Base-by-base conservation (phyloP, 148 eudicot species). In the Selenicereus undatus region DNA sequence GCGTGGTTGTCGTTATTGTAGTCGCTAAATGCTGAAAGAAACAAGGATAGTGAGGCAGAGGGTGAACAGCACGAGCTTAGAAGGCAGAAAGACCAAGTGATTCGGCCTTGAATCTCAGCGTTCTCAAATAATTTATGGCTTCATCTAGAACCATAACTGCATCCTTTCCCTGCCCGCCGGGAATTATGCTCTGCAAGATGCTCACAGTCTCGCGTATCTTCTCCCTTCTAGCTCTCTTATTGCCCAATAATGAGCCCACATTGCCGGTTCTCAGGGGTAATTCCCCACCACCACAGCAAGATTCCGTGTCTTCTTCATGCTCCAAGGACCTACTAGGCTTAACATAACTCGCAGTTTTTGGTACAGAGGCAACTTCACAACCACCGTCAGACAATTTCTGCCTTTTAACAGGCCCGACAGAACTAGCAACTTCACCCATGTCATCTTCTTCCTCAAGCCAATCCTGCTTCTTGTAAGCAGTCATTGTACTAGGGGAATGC, bases 401-500 rank as follows among this genome's bases (percentile, higher is more conserved):
- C 82, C 88, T 87, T 79, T 95, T 96, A 70, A 62, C 26, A 48
- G 93, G 89, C 54, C 85, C 85, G 0, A 45, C 83, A 68, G 91
- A 90, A 83, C 98, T 90, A 20, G 86, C 88, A 74, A 92, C 93
- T 87, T 95, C 92, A 82, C 88, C 93, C 60, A 76, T 64, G 36
- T 79, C 93, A 45, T 82, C 85, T 39, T 82, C 92, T 51, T 89
- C 92, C 56, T 89, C 91, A 17, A 69, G 66, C 89, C 65, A 83
- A 76, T 88, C 86, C 66, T 83, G 87, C 69, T 85, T 84, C 79
- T 77, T 80, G 52, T 78, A 78, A 74, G 82, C 92, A 12, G 93
- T 88, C 93, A 90, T 88, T 24, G 88, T 80, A 72, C 92, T 85
- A 50, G 99, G 99, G 14, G 99, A 96, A 85, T 91, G 98, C 36